Evolutionary conservation across 148 eudicot species (phyloP).

Genomic region (Linanthus parryae): DNA sequence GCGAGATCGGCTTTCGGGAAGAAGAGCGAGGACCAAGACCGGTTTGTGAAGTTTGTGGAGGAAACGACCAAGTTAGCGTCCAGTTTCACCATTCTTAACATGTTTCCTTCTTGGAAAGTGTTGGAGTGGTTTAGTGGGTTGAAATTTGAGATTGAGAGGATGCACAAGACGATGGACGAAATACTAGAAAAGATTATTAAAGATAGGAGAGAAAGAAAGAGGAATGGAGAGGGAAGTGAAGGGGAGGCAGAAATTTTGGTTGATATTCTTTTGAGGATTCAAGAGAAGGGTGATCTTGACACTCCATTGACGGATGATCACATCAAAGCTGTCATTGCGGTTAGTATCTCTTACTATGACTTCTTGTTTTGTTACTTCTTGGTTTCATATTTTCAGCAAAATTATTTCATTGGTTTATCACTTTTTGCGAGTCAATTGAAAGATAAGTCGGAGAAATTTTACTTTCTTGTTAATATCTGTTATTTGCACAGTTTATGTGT

Average conservation of each 20-base stretch:
- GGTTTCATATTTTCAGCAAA: too few relatives aligned
- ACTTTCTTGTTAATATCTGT: too few relatives aligned
- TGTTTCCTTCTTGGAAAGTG: conserved; percentile 19
- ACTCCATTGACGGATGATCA: conserved; percentile 16
- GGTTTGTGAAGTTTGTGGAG: conserved; percentile 1
- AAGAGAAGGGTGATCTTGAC: conserved; percentile 4
- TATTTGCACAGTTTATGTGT: too few relatives aligned
- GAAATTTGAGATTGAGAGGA: conserved; percentile 6
- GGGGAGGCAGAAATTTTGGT: conserved; percentile 24
- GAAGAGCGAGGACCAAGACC: conserved; percentile 10
- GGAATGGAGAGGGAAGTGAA: neutral
- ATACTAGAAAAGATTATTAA: conserved; percentile 19
- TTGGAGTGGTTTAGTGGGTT: conserved; percentile 18
- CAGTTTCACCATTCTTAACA: conserved; percentile 20
- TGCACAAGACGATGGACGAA: conserved; percentile 8
- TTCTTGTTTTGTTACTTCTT: too few relatives aligned
- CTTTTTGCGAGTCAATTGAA: too few relatives aligned
- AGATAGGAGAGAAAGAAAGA: conserved; percentile 5
- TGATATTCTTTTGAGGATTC: conserved; percentile 20
- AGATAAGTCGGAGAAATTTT: too few relatives aligned
- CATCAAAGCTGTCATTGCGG: conserved; percentile 32
- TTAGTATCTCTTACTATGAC: conserved; percentile 7
- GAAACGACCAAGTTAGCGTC: conserved; percentile 1
- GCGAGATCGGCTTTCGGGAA: conserved; percentile 22
- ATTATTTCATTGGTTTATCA: too few relatives aligned